Percentiles rank a stretch among this genome's conserved stretches.
These are phyloP conservation scores for Colletotrichum kahawae DNA, from an alignment of 2,329 filamentous ascomycete genomes.

Conservation along the genomic window DNA sequence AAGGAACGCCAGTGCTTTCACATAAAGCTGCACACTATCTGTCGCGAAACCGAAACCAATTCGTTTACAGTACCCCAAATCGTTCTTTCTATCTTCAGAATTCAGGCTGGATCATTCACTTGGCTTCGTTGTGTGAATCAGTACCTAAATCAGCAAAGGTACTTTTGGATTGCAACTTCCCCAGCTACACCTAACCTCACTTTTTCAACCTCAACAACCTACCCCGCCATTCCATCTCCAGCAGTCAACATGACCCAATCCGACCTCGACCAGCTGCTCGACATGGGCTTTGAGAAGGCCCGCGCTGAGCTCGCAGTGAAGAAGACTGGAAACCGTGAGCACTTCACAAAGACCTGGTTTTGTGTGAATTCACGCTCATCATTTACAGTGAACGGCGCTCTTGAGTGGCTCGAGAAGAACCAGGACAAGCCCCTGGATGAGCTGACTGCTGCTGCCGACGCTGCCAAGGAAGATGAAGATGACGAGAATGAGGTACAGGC, in stretches of 20 bases:
- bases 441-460: conserved; percentile 59
- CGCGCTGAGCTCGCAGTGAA: conserved; percentile 84
- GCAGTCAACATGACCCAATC: conserved; percentile 57
- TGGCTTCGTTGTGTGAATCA: background rate
- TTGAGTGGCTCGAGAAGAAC: conserved; percentile 94
- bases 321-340: conserved; percentile 79
- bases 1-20: background rate
- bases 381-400: conserved; percentile 76
- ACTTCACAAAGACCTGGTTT: conserved; percentile 18
- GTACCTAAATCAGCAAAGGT: background rate
- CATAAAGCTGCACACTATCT: background rate
- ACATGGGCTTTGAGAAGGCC: conserved; percentile 84
- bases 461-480: conserved; percentile 43
- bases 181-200: conserved; percentile 22
- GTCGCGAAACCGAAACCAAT: conserved; percentile 8
- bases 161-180: background rate
- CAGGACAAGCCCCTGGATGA: conserved; percentile 87
- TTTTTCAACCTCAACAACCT: conserved; percentile 16
- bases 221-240: conserved; percentile 7
- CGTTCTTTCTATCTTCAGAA: background rate
- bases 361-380: background rate
- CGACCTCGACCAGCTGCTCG: conserved; percentile 65
- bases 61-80: background rate
- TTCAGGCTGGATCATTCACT: background rate
- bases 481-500: conserved; percentile 54